A percentile compares a stretch with the other conserved stretches of the same genome.
Conservation (phyloP, 106 monocot genomes). For the Vanilla planifolia region DNA sequence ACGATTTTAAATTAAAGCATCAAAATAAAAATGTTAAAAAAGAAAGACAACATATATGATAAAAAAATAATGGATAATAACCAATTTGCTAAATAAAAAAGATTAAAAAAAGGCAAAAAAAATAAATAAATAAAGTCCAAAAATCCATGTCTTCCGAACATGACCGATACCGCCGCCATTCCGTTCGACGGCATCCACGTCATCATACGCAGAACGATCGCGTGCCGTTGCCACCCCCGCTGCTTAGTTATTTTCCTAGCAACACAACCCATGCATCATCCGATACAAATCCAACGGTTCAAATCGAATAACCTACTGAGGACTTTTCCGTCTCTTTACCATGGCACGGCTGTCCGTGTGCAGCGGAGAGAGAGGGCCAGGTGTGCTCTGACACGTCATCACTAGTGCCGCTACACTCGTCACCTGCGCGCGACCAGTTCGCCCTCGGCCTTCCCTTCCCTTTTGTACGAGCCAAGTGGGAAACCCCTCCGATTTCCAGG, state of each 20-base stretch:
- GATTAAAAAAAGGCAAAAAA: too few species aligned
- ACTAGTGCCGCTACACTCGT: neutral
- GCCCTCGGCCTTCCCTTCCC: neutral
- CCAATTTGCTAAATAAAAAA: too few species aligned
- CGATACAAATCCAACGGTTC: too few species aligned
- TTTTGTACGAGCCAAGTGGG: neutral
- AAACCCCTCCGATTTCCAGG: neutral
- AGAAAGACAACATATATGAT: too few species aligned
- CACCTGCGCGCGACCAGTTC: slow-evolving; percentile 4
- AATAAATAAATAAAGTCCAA: too few species aligned
- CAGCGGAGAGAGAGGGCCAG: too few species aligned
- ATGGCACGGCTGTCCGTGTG: too few species aligned
- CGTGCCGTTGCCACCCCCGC: neutral
- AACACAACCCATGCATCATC: too few species aligned
- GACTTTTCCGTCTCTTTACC: neutral
- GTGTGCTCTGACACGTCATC: neutral
- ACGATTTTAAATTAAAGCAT: too few species aligned
- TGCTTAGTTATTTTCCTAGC: neutral
- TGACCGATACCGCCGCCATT: neutral
- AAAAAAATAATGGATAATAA: too few species aligned
- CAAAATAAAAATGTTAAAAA: too few species aligned
- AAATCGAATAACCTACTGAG: neutral
- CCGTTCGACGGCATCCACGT: neutral
- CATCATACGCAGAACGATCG: neutral
- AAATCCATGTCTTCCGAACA: too few species aligned